These are phyloP conservation scores for Mycena filopes DNA, from an alignment of 768 basidiomycete species.

Conservation along the genomic window DNA sequence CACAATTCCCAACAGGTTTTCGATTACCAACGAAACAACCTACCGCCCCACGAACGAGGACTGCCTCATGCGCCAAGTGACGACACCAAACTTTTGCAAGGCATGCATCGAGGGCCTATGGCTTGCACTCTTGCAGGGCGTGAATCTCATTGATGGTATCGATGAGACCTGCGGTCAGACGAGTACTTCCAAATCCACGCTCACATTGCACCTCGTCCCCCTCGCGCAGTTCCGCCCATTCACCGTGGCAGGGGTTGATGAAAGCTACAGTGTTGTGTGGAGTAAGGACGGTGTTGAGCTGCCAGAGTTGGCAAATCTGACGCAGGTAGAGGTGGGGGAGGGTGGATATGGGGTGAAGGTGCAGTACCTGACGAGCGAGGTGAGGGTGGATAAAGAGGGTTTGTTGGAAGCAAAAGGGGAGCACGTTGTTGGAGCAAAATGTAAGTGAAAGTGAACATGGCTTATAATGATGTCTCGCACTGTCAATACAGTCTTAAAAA, in stretches of 20 bases:
- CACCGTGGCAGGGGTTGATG: constrained; percentile 41
- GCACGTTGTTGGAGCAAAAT: no score
- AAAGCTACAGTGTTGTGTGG: constrained; percentile 71
- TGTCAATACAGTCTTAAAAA: no score
- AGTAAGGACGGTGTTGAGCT: constrained; percentile 56
- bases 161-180: constrained; percentile 48
- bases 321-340: constrained; percentile 52
- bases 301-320: constrained; percentile 60
- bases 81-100: constrained; percentile 77
- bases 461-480: no score
- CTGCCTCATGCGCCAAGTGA: constrained; percentile 83
- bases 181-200: constrained; percentile 24
- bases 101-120: constrained; percentile 82
- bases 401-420: no score
- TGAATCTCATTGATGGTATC: constrained; percentile 71
- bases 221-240: constrained; percentile 65
- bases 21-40: constrained; percentile 68
- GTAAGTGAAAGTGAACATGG: no score
- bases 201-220: constrained; percentile 66
- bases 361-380: constrained; percentile 65
- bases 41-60: constrained; percentile 88
- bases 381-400: constrained; percentile 52
- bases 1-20: constrained; percentile 57
- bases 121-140: constrained; percentile 66
- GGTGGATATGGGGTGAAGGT: constrained; percentile 61